phyloP scores from a whole-genome alignment of 1,139 yeast species.

The Taphrina communis region DNA sequence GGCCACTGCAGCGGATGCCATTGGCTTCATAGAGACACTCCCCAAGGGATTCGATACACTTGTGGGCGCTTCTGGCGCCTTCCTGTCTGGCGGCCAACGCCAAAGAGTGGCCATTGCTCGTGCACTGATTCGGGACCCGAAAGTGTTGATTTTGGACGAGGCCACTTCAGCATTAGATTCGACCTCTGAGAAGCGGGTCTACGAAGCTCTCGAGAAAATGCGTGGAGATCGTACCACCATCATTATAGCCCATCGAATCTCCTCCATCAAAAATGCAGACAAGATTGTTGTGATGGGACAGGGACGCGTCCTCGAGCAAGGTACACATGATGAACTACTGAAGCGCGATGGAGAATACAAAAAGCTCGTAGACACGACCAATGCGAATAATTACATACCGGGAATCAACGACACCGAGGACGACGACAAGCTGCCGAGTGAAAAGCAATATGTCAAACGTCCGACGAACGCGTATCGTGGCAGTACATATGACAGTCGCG shows the following conservation, averaged over 20 bases:
- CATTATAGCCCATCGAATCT: conserved; percentile 76
- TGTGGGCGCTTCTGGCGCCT: conserved; percentile 60
- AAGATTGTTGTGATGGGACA: conserved; percentile 56
- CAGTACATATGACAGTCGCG: conserved; percentile 15
- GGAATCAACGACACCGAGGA: conserved; percentile 17
- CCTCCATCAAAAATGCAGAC: conserved; percentile 66
- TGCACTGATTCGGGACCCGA: conserved; percentile 68
- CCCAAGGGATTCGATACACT: conserved; percentile 65
- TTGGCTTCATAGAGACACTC: conserved; percentile 59
- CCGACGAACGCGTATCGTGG: background rate
- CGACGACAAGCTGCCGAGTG: conserved; percentile 22
- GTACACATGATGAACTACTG: conserved; percentile 54
- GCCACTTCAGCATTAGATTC: conserved; percentile 80
- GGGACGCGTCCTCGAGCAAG: conserved; percentile 56
- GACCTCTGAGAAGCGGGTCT: conserved; percentile 73
- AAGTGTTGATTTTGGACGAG: conserved; percentile 71
- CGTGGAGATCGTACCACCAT: conserved; percentile 69
- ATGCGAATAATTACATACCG: conserved; percentile 29
- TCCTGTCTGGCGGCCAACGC: conserved; percentile 79
- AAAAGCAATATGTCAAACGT: background rate
- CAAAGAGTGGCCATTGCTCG: conserved; percentile 79
- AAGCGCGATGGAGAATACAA: conserved; percentile 51
- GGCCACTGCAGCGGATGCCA: conserved; percentile 53
- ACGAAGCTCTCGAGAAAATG: conserved; percentile 59
- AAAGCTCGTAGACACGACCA: conserved; percentile 51